Evolutionary conservation across 1,139 yeast genomes (phyloP).

Genomic region (Yamadazyma trypodendri): DNA sequence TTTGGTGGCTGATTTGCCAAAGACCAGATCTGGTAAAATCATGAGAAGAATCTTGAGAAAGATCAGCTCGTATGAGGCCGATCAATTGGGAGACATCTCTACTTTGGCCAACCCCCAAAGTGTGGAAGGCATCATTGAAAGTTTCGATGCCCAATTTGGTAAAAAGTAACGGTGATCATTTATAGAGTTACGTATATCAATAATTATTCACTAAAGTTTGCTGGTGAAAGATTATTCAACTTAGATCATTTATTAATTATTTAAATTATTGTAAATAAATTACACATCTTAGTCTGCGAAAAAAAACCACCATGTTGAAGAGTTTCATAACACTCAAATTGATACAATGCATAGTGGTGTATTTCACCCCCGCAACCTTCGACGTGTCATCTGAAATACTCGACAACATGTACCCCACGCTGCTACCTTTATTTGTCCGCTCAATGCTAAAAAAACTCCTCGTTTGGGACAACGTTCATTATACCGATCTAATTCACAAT

Average conservation of each 20-base stretch:
- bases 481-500: slow-evolving; percentile 53
- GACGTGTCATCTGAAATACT: slow-evolving; percentile 41
- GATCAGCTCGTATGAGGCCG: slow-evolving; percentile 85
- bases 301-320: slow-evolving; percentile 16
- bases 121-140: slow-evolving; percentile 69
- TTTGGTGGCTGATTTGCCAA: slow-evolving; percentile 88
- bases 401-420: slow-evolving; percentile 9
- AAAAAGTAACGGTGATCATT: slow-evolving; percentile 7
- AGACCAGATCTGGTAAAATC: slow-evolving; percentile 97
- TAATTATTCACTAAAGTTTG: too few relatives aligned
- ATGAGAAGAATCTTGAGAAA: slow-evolving; percentile 98
- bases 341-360: slow-evolving; percentile 30
- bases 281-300: too few relatives aligned
- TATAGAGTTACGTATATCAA: neutral
- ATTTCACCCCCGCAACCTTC: slow-evolving; percentile 35
- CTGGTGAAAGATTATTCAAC: too few relatives aligned
- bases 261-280: too few relatives aligned
- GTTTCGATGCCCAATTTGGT: slow-evolving; percentile 42
- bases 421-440: slow-evolving; percentile 4
- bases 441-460: slow-evolving; percentile 48
- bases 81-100: slow-evolving; percentile 88
- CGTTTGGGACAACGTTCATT: slow-evolving; percentile 88
- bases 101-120: slow-evolving; percentile 88
- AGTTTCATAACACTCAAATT: slow-evolving; percentile 27
- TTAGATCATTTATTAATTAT: too few relatives aligned